Evolutionary conservation across 306 rosid genomes (phyloP).

Genomic region (Gynostemma pentaphyllum): DNA sequence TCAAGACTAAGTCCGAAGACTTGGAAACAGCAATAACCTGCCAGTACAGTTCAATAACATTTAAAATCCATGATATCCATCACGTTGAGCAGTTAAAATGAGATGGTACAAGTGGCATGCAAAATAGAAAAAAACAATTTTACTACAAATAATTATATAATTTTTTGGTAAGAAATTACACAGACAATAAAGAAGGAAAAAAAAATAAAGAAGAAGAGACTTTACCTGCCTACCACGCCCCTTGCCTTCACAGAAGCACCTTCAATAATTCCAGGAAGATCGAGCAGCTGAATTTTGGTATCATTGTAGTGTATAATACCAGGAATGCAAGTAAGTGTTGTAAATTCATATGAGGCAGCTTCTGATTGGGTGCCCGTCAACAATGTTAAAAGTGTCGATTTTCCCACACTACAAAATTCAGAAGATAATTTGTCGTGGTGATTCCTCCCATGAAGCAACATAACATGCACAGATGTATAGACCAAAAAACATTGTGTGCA

Average conservation of each 20-base stretch:
- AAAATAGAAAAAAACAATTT: neutral
- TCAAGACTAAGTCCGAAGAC: constrained; percentile 93
- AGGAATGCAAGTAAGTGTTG: constrained; percentile 96
- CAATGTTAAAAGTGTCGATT: constrained; percentile 95
- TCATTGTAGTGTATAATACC: constrained; percentile 94
- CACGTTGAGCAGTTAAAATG: constrained; percentile 4
- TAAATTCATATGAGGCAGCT: constrained; percentile 96
- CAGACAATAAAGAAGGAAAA: constrained; percentile 6
- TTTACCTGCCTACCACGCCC: constrained; percentile 99
- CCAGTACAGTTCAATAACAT: constrained; percentile 14
- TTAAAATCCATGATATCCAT: constrained; percentile 13
- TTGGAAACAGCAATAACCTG: constrained; percentile 99
- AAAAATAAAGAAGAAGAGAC: neutral
- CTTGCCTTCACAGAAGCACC: constrained; percentile 99
- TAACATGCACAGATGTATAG: neutral
- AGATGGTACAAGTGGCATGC: neutral
- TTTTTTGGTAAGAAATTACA: too few relatives aligned
- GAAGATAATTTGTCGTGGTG: constrained; percentile 8
- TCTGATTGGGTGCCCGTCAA: constrained; percentile 96
- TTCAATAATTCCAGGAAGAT: constrained; percentile 99
- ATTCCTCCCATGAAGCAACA: neutral
- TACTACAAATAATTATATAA: neutral
- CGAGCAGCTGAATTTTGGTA: constrained; percentile 95
- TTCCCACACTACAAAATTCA: constrained; percentile 69
- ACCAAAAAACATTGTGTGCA: neutral